Evolutionary conservation across 2,329 filamentous ascomycete genomes (phyloP).

Genomic region (Daldinia sp.): DNA sequence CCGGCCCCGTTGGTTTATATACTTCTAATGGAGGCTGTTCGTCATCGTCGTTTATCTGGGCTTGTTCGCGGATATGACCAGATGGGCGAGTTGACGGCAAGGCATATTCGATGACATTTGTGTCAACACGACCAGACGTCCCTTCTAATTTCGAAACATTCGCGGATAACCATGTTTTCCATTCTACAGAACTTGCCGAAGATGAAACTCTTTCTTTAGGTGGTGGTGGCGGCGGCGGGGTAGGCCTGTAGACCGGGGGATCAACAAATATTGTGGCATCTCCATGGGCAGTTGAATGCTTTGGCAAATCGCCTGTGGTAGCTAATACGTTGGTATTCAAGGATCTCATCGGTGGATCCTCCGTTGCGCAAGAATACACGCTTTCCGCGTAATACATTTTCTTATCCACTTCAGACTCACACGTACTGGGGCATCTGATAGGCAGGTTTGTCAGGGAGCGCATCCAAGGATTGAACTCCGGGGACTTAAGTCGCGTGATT

Average conservation of each 20-base stretch:
- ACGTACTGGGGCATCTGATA: constrained; percentile 51
- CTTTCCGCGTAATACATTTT: constrained; percentile 56
- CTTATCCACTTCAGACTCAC: constrained; percentile 51
- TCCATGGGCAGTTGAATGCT: constrained; percentile 40
- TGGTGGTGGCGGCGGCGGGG: constrained; percentile 35
- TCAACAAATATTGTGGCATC: constrained; percentile 49
- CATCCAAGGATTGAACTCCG: constrained; percentile 50
- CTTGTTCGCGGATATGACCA: constrained; percentile 58
- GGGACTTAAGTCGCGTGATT: constrained; percentile 36
- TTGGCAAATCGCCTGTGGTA: constrained; percentile 30
- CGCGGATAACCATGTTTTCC: constrained; percentile 63
- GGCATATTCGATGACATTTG: constrained; percentile 23
- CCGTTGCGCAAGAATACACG: constrained; percentile 55
- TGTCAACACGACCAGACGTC: constrained; percentile 23
- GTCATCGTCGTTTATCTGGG: constrained; percentile 56
- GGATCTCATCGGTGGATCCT: constrained; percentile 27
- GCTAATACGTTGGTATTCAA: constrained; percentile 22
- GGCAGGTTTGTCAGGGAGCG: constrained; percentile 54
- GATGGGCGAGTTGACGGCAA: constrained; percentile 36
- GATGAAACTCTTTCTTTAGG: constrained; percentile 44
- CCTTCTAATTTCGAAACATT: constrained; percentile 59
- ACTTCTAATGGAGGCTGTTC: constrained; percentile 35
- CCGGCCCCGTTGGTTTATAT: constrained; percentile 28
- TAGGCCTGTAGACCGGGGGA: constrained; percentile 42
- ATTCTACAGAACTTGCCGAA: constrained; percentile 54